These are phyloP conservation scores for Penicillium corylophilum DNA, from an alignment of 2,329 filamentous ascomycete genomes.

Conservation along the genomic window DNA sequence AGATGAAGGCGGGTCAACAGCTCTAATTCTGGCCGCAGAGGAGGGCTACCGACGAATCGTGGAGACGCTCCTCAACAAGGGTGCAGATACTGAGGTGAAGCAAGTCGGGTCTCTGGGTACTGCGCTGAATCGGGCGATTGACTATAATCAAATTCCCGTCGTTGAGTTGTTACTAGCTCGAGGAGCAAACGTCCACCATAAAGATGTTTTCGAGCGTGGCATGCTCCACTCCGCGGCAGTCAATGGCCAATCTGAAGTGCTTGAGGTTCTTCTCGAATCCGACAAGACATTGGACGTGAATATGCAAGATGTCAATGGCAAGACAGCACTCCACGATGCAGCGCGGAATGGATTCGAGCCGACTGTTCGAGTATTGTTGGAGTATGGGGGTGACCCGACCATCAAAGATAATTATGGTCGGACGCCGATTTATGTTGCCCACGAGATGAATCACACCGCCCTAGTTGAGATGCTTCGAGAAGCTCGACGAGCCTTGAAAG, in stretches of 20 bases:
- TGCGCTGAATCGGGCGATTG: slow-evolving; percentile 1
- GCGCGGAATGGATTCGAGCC: not conserved
- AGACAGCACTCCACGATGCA: slow-evolving; percentile 2
- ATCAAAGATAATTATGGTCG: slow-evolving; percentile 3
- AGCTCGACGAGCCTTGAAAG: not conserved
- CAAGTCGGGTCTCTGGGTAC: not conserved
- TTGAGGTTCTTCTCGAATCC: not conserved
- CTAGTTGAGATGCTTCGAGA: not conserved
- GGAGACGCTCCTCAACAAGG: not conserved
- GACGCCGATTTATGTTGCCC: slow-evolving; percentile 1
- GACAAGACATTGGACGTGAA: slow-evolving; percentile 2
- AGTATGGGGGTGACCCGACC: not conserved
- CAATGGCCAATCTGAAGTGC: not conserved
- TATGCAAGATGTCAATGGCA: slow-evolving; percentile 1
- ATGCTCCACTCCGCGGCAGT: slow-evolving; percentile 3
- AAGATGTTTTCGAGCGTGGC: not conserved
- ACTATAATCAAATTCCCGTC: slow-evolving; percentile 1
- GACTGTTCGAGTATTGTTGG: not conserved
- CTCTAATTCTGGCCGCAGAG: slow-evolving; percentile 1
- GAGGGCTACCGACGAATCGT: slow-evolving; percentile 1
- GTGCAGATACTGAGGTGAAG: slow-evolving; percentile 1
- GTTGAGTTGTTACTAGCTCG: slow-evolving; percentile 1
- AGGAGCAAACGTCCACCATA: slow-evolving; percentile 2
- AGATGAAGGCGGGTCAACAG: not conserved
- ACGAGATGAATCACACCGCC: not conserved